Evolutionary conservation across 2,329 filamentous ascomycete species (phyloP), one percentile per base, ranked within the genome.

Genomic region (Apiospora arundinis): DNA sequence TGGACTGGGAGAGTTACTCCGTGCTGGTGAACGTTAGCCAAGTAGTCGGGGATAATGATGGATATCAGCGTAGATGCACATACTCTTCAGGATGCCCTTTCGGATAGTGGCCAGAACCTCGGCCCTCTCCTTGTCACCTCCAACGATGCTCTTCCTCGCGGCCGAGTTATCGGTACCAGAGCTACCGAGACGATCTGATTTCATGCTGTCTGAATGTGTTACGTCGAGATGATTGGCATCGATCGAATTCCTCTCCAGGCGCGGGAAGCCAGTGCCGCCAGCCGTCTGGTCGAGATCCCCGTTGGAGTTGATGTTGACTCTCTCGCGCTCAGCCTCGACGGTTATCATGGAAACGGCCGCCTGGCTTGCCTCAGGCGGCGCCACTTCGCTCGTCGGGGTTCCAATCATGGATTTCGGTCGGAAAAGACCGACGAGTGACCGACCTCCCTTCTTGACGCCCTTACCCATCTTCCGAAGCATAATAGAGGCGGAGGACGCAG

Each of bases 381-480:
- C 86, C 7, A 87, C 85, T 76, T 97, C 95, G 4, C 92, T 90
- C 44, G 91, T 87, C 23, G 93, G 90, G 25, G 92, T 90, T 44
- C 94, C 95, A 76, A 95, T 89, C 21, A 97, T 87, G 0, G 95
- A 98, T 82, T 98, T 99, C 0, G 96, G 95, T 74, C 96, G 89
- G 85, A 99, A 99, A 9, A 99, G 87, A 37, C 96, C 96, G 75
- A 97, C 97, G 70, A 99, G 89, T 32, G 95, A 98, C 67, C 95
- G 90, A 23, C 92, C 93, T 69, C 94, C 92, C 83, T 96, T 97
- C 88, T 97, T 98, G 91, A 98, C 93, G n/a, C 95, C 95, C 75
- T 95, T 94, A 70, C 96, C 96, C 96, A 99, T 99, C 85, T 99
- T 99, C 69, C 96, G 91, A 75, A 99, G 93, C 94, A 97, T 97